Evolutionary conservation across 129 eudicot genomes (phyloP), one percentile per base, ranked within the genome.

Genomic region (Escallonia rubra): DNA sequence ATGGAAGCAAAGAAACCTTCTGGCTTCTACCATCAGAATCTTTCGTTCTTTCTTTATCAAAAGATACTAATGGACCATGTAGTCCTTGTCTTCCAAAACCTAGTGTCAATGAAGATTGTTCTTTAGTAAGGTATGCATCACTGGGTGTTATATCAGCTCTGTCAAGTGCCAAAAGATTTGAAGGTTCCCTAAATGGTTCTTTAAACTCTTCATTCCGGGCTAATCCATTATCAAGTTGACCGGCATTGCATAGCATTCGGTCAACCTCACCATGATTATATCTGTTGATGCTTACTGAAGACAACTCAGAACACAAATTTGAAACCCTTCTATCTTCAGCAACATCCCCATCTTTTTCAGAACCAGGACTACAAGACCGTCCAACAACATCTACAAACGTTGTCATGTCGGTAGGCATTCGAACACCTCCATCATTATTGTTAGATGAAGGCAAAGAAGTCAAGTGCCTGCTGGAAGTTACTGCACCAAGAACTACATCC

Each of bases 371-470:
- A 76, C 64, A 69, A 23, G 90, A 72, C 56, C 88, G 78, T 66
- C 88, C 96, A 66, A 90, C 90, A 65, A 90, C 68, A 77, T 90
- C 90, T 64, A 90, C 90, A 83, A 86, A 90, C 57, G 81, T 74
- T 71, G 92, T 78, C 78, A 72, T 73, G 61, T 81, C 86, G 66
- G 71, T 76, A 63, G 90, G 82, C 58, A 72, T 69, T 74, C 61
- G 54, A 57, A 74, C 64, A 14, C 56, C 66, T 62, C 75, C 83
- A 67, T 81, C 82, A 43, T 79, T 79, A 71, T 69, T 73, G 43
- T 74, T 68, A 46, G 63, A 67, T 12, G 66, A 59, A 15, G 51
- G 60, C 40, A 49, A 14, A 68, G 16, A 63, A 59, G 69, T 61
- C 40, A 78, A 40, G 43, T 86, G 79, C 48, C 71, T 66, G n/a